These are phyloP conservation scores for Phytophthora megakarya DNA, from an alignment of 352 stramenopile genomes.

Conservation along the genomic window DNA sequence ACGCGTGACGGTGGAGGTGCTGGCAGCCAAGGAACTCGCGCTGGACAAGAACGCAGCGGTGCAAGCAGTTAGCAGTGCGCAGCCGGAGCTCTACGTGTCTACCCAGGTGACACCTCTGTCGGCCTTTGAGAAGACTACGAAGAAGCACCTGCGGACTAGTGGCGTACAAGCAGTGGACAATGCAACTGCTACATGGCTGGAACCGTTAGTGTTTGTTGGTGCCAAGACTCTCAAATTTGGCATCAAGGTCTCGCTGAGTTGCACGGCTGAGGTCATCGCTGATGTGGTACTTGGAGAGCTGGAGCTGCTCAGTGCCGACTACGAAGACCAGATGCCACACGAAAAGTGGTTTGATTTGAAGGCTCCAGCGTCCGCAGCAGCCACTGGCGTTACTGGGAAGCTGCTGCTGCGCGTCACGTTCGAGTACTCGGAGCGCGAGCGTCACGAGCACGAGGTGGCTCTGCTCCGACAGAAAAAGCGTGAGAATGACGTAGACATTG, in stretches of 20 bases:
- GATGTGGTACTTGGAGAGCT: slow-evolving; percentile 74
- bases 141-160: slow-evolving; percentile 67
- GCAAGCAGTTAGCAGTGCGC: slow-evolving; percentile 36
- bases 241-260: slow-evolving; percentile 69
- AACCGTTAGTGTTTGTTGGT: slow-evolving; percentile 62
- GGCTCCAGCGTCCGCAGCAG: slow-evolving; percentile 34
- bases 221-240: slow-evolving; percentile 70
- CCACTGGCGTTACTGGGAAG: slow-evolving; percentile 37
- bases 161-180: slow-evolving; percentile 26
- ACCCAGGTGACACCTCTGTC: slow-evolving; percentile 61
- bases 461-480: slow-evolving; percentile 58
- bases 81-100: slow-evolving; percentile 59
- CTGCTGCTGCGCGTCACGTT: slow-evolving; percentile 68
- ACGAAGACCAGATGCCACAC: slow-evolving; percentile 64
- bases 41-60: slow-evolving; percentile 36
- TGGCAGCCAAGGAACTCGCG: slow-evolving; percentile 44
- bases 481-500: slow-evolving; percentile 69
- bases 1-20: slow-evolving; percentile 54
- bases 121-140: slow-evolving; percentile 69
- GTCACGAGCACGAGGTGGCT: slow-evolving; percentile 45
- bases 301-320: slow-evolving; percentile 54
- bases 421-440: slow-evolving; percentile 53
- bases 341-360: slow-evolving; percentile 63
- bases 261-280: slow-evolving; percentile 60
- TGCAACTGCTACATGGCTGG: slow-evolving; percentile 47